A percentile compares a stretch with the other conserved stretches of the same genome.
These are phyloP conservation scores for Talaromyces sp. DNA, from an alignment of 2,329 filamentous ascomycete genomes.

Conservation along the genomic window DNA sequence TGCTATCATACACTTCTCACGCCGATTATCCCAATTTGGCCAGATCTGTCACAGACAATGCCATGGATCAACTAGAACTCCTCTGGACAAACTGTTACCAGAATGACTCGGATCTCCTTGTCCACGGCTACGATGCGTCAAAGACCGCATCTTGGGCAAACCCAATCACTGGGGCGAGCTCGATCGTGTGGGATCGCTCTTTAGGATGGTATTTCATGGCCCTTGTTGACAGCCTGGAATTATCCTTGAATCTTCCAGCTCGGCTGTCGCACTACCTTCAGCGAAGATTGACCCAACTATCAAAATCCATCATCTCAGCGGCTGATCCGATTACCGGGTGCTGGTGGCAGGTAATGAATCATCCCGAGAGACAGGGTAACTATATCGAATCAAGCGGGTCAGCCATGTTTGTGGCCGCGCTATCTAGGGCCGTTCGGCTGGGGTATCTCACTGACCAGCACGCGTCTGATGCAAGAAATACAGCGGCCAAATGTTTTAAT, in stretches of 20 bases:
- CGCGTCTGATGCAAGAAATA: constrained; percentile 19
- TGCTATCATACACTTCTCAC: constrained; percentile 37
- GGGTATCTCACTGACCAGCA: constrained; percentile 24
- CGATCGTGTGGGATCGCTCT: constrained; percentile 57
- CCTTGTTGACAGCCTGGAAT: constrained; percentile 54
- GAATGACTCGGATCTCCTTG: constrained; percentile 47
- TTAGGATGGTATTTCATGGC: constrained; percentile 60
- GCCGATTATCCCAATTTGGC: constrained; percentile 44
- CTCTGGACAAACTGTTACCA: constrained; percentile 49
- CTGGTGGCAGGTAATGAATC: constrained; percentile 63
- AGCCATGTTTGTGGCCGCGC: constrained; percentile 60
- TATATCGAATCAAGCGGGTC: constrained; percentile 64
- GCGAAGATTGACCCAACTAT: constrained; percentile 46
- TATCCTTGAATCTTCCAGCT: constrained; percentile 44
- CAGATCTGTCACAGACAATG: constrained; percentile 45
- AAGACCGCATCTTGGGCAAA: constrained; percentile 57
- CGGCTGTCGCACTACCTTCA: constrained; percentile 28
- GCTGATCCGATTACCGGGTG: constrained; percentile 51
- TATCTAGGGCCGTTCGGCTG: constrained; percentile 51
- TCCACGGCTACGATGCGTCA: constrained; percentile 59
- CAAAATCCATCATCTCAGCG: constrained; percentile 45
- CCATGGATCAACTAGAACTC: constrained; percentile 51
- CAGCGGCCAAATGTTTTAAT: constrained; percentile 37
- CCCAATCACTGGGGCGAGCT: constrained; percentile 53
- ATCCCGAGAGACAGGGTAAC: constrained; percentile 55